Evolutionary conservation across 2,329 filamentous ascomycete species (phyloP).

Genomic region (Aspergillus chevalieri): DNA sequence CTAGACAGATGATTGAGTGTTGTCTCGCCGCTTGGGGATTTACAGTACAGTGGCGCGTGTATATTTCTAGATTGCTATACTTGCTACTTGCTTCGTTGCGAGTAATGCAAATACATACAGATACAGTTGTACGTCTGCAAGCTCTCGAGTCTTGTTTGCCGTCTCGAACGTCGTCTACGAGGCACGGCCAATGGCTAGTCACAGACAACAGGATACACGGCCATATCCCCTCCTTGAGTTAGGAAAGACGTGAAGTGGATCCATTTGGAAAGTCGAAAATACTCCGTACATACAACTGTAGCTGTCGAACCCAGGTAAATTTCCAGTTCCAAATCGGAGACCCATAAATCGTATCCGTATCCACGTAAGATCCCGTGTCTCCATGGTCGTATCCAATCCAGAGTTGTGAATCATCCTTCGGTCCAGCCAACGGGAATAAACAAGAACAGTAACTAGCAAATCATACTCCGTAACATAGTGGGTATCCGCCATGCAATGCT

Average conservation of each 20-base stretch:
- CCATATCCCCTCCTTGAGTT: no score
- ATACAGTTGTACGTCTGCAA: no score
- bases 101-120: no score
- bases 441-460: slow-evolving; percentile 4
- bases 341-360: background rate
- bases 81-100: no score
- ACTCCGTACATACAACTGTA: background rate
- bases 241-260: background rate
- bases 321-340: background rate
- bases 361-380: background rate
- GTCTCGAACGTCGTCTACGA: no score
- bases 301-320: background rate
- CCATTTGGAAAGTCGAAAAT: background rate
- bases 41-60: no score
- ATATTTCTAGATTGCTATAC: no score
- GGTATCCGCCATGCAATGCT: slow-evolving; percentile 18
- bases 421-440: slow-evolving; percentile 4
- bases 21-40: no score
- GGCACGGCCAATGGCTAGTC: no score
- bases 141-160: no score
- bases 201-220: no score
- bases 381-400: background rate
- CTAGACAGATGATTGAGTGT: no score
- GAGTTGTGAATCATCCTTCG: background rate
- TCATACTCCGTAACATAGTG: slow-evolving; percentile 5